phyloP scores from a whole-genome alignment of 2,329 filamentous ascomycete species.

The Periconia sp. region DNA sequence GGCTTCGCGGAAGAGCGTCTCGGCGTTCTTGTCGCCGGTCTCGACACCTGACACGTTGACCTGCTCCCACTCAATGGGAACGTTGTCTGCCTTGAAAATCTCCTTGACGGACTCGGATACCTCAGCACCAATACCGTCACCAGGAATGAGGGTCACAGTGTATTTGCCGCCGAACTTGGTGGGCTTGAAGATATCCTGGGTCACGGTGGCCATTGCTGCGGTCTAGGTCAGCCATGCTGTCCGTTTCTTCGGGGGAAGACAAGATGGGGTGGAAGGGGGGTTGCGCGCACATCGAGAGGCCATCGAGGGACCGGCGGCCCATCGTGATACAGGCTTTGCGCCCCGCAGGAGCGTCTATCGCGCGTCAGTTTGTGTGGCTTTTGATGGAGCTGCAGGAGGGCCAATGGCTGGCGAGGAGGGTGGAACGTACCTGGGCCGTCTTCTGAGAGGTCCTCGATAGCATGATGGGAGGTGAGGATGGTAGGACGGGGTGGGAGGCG shows the following conservation, averaged over 20 bases:
- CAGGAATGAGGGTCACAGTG: conserved; percentile 96
- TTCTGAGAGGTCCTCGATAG: conserved; percentile 48
- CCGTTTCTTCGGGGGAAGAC: conserved; percentile 8
- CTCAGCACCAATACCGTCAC: conserved; percentile 97
- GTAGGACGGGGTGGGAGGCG: conserved; percentile 19
- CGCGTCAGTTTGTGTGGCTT: conserved; percentile 22
- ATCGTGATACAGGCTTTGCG: conserved; percentile 51
- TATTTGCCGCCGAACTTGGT: conserved; percentile 99
- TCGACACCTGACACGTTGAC: conserved; percentile 92
- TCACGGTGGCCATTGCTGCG: conserved; percentile 62
- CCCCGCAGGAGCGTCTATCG: conserved; percentile 59
- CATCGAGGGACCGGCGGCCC: conserved; percentile 53
- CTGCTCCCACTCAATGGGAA: conserved; percentile 98
- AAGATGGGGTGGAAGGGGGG: background rate
- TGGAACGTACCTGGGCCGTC: conserved; percentile 52
- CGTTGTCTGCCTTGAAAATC: conserved; percentile 99
- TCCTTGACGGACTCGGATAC: conserved; percentile 98
- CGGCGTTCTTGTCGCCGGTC: conserved; percentile 80
- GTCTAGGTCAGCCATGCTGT: conserved; percentile 4
- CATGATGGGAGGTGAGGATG: conserved; percentile 40
- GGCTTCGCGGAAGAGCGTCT: conserved; percentile 93
- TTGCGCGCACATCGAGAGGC: conserved; percentile 56
- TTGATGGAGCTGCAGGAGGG: background rate
- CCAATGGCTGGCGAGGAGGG: conserved; percentile 26
- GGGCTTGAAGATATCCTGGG: conserved; percentile 97